Conservation (phyloP, 768 basidiomycete genomes). For the Lactifluus pinguis region DNA sequence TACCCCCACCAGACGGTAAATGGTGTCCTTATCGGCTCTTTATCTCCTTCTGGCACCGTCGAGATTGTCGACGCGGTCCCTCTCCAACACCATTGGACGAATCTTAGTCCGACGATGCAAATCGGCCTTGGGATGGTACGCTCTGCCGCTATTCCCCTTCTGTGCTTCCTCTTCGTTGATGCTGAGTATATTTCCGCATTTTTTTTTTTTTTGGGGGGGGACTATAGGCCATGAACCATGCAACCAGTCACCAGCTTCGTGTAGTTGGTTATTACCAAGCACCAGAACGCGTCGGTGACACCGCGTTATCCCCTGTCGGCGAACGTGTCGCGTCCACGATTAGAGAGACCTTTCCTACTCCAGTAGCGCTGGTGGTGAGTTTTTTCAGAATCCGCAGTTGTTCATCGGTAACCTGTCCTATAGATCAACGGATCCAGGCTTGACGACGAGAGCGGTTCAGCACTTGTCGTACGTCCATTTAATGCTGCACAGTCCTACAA, state of each 20-base stretch:
- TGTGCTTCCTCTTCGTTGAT: background rate
- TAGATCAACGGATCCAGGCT: conserved; percentile 30
- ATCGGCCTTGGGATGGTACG: conserved; percentile 70
- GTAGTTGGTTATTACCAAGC: conserved; percentile 76
- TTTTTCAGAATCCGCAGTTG: background rate
- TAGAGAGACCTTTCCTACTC: conserved; percentile 42
- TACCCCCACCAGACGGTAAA: conserved; percentile 69
- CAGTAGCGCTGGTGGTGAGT: conserved; percentile 63
- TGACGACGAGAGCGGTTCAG: background rate
- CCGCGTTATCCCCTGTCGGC: conserved; percentile 52
- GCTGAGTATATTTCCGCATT: background rate
- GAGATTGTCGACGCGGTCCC: conserved; percentile 60
- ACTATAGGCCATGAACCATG: conserved; percentile 49
- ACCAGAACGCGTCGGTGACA: conserved; percentile 53
- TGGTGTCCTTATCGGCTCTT: conserved; percentile 64
- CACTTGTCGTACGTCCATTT: conserved; percentile 11
- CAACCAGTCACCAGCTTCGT: conserved; percentile 40
- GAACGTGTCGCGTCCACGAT: conserved; percentile 54
- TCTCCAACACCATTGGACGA: conserved; percentile 79
- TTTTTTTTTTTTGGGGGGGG: background rate
- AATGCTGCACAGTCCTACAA: background rate
- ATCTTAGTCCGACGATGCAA: conserved; percentile 79
- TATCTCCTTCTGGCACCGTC: conserved; percentile 28
- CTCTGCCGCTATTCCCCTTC: background rate
- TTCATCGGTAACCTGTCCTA: conserved; percentile 40